Evolutionary conservation across 1,284 basidiomycete species (phyloP).

Genomic region (Bothia castanella): DNA sequence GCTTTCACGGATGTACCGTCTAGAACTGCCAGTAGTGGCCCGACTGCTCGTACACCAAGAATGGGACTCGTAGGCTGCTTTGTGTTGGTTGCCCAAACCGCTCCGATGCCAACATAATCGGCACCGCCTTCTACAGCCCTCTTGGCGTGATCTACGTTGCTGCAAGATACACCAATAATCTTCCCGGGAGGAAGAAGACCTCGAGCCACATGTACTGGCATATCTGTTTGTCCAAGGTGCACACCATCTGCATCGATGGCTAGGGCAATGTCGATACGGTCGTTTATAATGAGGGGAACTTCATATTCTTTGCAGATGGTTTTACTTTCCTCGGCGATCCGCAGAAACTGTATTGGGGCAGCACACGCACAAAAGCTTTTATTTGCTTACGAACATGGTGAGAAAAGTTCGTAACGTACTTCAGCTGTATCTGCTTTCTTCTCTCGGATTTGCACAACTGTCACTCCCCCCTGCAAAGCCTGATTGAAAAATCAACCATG

Average conservation of each 20-base stretch:
- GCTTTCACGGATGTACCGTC: constrained; percentile 62
- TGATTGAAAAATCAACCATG: constrained; percentile 31
- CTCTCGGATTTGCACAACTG: constrained; percentile 86
- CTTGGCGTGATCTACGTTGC: constrained; percentile 61
- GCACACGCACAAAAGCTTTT: too few species aligned
- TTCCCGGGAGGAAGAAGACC: constrained; percentile 64
- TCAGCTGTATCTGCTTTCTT: constrained; percentile 78
- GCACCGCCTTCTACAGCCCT: constrained; percentile 56
- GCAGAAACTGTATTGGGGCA: constrained; percentile 64
- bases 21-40: constrained; percentile 59
- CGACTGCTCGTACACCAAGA: constrained; percentile 64
- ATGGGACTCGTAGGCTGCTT: constrained; percentile 63
- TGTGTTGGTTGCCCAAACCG: constrained; percentile 71
- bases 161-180: constrained; percentile 82
- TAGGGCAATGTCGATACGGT: constrained; percentile 84
- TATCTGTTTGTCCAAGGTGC: constrained; percentile 90
- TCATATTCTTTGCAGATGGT: constrained; percentile 75
- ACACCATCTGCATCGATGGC: constrained; percentile 77
- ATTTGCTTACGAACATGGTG: too few species aligned
- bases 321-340: constrained; percentile 71
- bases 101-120: constrained; percentile 87
- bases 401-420: constrained; percentile 40
- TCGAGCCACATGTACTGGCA: constrained; percentile 71
- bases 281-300: constrained; percentile 89
- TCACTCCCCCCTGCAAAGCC: constrained; percentile 83